phyloP scores from a whole-genome alignment of 2,329 filamentous ascomycete species.

The Fusarium sp. region DNA sequence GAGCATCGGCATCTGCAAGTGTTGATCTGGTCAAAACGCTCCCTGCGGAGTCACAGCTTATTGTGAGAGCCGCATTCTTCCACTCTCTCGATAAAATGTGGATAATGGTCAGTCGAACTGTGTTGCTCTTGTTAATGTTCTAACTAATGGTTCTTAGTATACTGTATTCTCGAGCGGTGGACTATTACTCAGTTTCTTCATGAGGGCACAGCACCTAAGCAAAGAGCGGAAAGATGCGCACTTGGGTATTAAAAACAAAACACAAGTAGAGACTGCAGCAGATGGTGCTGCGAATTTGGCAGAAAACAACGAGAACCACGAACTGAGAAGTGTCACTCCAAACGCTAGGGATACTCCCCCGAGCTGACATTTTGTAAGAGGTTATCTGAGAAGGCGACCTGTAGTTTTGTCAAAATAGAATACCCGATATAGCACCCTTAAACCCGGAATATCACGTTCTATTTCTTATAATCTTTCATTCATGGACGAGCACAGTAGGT shows the following conservation, averaged over 20 bases:
- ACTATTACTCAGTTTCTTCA: slow-evolving; percentile 35
- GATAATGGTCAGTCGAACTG: slow-evolving; percentile 42
- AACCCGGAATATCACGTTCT: background rate
- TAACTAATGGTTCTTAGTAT: slow-evolving; percentile 22
- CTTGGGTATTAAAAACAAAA: slow-evolving; percentile 23
- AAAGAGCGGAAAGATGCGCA: slow-evolving; percentile 36
- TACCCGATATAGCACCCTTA: background rate
- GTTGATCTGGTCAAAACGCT: slow-evolving; percentile 59
- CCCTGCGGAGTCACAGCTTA: slow-evolving; percentile 26
- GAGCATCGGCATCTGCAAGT: slow-evolving; percentile 66
- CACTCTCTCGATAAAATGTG: slow-evolving; percentile 43
- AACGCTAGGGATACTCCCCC: background rate
- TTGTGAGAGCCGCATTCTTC: slow-evolving; percentile 44
- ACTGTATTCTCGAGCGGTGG: slow-evolving; percentile 28
- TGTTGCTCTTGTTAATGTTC: too few species aligned
- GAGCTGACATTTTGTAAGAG: background rate
- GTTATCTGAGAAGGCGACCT: too few species aligned
- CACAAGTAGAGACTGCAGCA: rapidly evolving
- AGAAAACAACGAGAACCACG: background rate
- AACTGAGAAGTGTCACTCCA: background rate
- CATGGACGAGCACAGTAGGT: background rate
- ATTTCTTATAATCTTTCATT: background rate
- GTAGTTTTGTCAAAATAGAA: background rate
- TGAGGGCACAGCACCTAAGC: slow-evolving; percentile 40
- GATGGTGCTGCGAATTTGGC: background rate